Percentiles rank a stretch among this genome's conserved stretches.
Conservation (phyloP, 1,284 basidiomycete species). For the Agroathelia rolfsii region DNA sequence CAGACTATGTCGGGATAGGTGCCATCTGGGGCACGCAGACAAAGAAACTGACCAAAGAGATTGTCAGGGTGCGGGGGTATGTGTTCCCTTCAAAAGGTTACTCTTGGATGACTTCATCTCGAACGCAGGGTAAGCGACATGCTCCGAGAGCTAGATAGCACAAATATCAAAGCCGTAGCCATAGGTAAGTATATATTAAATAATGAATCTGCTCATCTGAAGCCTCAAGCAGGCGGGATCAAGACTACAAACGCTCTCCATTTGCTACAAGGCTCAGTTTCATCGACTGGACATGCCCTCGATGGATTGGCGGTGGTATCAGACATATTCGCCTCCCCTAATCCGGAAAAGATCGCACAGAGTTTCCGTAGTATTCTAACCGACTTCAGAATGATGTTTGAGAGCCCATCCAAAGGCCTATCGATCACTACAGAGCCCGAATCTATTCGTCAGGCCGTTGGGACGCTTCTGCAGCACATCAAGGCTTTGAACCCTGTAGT, state of each 20-base stretch:
- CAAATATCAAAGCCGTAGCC: constrained; percentile 61
- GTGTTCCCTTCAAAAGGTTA: too few relatives aligned
- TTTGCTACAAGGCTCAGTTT: constrained; percentile 63
- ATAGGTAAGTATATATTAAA: constrained; percentile 50
- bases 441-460: constrained; percentile 26
- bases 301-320: constrained; percentile 89
- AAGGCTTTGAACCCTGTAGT: constrained; percentile 56
- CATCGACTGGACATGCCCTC: constrained; percentile 42
- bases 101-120: too few relatives aligned
- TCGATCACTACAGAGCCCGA: constrained; percentile 17
- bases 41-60: constrained; percentile 53
- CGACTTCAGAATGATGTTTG: constrained; percentile 34
- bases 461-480: constrained; percentile 40
- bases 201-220: constrained; percentile 4
- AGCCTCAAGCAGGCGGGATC: constrained; percentile 59
- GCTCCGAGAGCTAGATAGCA: constrained; percentile 54
- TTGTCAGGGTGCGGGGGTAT: constrained; percentile 59
- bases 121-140: constrained; percentile 57
- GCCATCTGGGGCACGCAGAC: constrained; percentile 68
- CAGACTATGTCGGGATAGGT: constrained; percentile 85
- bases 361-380: constrained; percentile 34
- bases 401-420: neutral
- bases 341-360: constrained; percentile 53
- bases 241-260: constrained; percentile 67
- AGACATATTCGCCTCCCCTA: constrained; percentile 66